Evolutionary conservation across 1,139 yeast genomes (phyloP).

Genomic region (Sugiyamaella novakii): DNA sequence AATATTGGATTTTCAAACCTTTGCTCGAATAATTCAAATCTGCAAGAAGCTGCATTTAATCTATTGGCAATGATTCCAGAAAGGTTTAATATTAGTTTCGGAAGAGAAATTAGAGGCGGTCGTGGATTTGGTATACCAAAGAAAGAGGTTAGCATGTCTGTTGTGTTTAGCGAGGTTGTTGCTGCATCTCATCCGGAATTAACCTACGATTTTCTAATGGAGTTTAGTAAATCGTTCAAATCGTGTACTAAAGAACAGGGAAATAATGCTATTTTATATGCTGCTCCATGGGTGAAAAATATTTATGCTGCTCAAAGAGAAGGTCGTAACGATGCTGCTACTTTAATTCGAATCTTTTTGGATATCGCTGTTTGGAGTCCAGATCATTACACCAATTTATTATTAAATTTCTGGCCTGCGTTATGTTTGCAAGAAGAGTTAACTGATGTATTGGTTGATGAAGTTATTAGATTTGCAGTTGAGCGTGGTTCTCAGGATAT

Average conservation of each 20-base stretch:
- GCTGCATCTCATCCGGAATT: conserved; percentile 60
- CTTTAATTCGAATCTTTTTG: conserved; percentile 64
- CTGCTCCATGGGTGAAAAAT: conserved; percentile 80
- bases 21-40: conserved; percentile 58
- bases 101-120: conserved; percentile 58
- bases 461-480: conserved; percentile 65
- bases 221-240: conserved; percentile 61
- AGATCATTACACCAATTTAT: conserved; percentile 50
- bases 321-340: conserved; percentile 57
- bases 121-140: conserved; percentile 72
- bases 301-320: conserved; percentile 15
- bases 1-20: conserved; percentile 71
- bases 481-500: conserved; percentile 73
- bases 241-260: conserved; percentile 43
- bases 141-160: conserved; percentile 66
- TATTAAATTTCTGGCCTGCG: conserved; percentile 71
- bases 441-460: conserved; percentile 64
- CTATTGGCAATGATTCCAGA: conserved; percentile 65
- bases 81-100: conserved; percentile 63
- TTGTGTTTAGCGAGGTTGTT: conserved; percentile 59
- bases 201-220: conserved; percentile 62
- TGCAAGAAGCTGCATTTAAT: conserved; percentile 64
- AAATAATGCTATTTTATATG: conserved; percentile 54
- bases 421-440: conserved; percentile 64
- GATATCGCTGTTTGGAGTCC: conserved; percentile 53